These are phyloP conservation scores for Metarhizium humberi DNA, from an alignment of 2,329 filamentous ascomycete genomes.

Conservation along the genomic window DNA sequence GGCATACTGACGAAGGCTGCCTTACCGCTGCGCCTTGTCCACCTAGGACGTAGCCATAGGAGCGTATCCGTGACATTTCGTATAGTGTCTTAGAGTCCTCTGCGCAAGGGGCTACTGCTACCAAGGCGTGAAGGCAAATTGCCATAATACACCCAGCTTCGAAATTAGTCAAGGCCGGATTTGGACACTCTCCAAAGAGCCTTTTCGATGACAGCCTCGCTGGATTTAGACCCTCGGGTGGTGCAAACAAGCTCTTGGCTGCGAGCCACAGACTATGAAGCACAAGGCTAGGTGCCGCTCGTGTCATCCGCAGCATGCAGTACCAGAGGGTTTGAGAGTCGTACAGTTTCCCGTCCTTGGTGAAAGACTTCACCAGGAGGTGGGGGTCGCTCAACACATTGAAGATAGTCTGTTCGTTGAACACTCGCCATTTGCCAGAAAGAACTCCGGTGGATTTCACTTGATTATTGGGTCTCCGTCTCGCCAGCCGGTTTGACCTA, in stretches of 20 bases:
- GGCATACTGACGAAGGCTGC: constrained; percentile 39
- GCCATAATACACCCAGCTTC: constrained; percentile 46
- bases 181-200: constrained; percentile 2
- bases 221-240: constrained; percentile 35
- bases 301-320: constrained; percentile 50
- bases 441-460: constrained; percentile 5
- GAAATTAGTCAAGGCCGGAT: constrained; percentile 24
- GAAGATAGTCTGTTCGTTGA: constrained; percentile 56
- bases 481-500: constrained; percentile 3
- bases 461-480: constrained; percentile 2
- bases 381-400: constrained; percentile 51
- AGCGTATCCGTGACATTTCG: constrained; percentile 52
- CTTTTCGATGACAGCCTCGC: constrained; percentile 21
- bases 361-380: constrained; percentile 48
- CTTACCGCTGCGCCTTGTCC: constrained; percentile 34
- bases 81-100: constrained; percentile 38
- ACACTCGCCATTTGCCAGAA: constrained; percentile 44
- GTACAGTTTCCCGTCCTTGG: constrained; percentile 38
- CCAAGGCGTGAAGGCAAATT: constrained; percentile 53
- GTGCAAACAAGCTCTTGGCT: constrained; percentile 47
- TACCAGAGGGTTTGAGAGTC: constrained; percentile 56
- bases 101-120: constrained; percentile 46
- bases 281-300: constrained; percentile 47
- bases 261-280: constrained; percentile 58
- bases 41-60: constrained; percentile 41